Percentiles rank a stretch among this genome's conserved stretches.
Evolutionary conservation across 768 basidiomycete genomes (phyloP).

Genomic region (Rhizopogon vinicolor): DNA sequence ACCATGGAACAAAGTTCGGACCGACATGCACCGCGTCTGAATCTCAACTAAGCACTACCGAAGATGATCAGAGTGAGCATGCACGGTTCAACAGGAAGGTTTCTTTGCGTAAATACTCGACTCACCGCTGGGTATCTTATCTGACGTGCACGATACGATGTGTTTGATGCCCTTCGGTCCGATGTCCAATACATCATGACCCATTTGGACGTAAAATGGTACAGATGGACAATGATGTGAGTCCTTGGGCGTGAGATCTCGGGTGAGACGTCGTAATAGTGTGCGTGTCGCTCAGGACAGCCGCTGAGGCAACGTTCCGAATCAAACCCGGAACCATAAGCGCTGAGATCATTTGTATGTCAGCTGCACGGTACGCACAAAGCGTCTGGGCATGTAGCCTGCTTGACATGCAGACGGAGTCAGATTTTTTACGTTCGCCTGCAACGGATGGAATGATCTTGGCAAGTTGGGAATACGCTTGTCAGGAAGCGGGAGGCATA

Average conservation of each 20-base stretch:
- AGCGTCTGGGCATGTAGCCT: neutral
- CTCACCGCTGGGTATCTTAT: neutral
- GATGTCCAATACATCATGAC: too few relatives aligned
- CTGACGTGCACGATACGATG: neutral
- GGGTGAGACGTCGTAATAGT: neutral
- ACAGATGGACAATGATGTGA: too few relatives aligned
- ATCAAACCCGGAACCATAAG: neutral
- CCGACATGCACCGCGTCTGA: neutral
- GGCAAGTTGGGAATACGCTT: neutral
- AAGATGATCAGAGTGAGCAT: neutral
- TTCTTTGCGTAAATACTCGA: neutral
- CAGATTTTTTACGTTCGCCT: neutral
- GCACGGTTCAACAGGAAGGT: neutral
- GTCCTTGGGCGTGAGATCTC: too few relatives aligned
- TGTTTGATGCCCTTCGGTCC: neutral
- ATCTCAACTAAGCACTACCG: too few relatives aligned
- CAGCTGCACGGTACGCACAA: neutral
- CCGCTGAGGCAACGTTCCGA: neutral
- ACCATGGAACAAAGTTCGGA: neutral
- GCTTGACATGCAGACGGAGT: neutral
- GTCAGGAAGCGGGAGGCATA: neutral
- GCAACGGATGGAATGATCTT: neutral
- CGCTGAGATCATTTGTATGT: neutral
- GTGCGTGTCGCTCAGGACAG: neutral
- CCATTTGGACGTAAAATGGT: too few relatives aligned